A percentile compares a stretch with the other conserved stretches of the same genome.
Conservation (phyloP, 129 eudicot species). For the Pulicaria dysenterica region DNA sequence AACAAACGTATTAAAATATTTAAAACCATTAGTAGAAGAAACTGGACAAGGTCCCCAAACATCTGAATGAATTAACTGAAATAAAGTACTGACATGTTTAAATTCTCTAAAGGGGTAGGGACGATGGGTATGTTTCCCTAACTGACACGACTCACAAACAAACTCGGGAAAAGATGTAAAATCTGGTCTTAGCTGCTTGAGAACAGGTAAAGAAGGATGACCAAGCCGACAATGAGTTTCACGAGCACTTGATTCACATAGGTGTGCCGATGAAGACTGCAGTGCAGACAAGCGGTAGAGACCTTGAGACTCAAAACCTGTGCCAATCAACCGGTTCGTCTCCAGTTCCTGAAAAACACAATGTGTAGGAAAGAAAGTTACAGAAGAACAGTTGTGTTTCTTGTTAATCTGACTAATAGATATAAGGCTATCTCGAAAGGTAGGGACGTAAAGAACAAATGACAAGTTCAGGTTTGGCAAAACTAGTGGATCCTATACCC, state of each 20-base stretch:
- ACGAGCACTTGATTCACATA: background rate
- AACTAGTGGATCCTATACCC: too few species aligned
- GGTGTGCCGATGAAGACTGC: background rate
- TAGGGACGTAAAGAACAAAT: too few species aligned
- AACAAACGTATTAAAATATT: constrained; percentile 6
- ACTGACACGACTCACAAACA: background rate
- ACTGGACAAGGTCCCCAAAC: constrained; percentile 9
- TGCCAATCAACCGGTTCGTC: background rate
- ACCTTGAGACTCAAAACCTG: background rate
- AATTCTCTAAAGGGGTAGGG: background rate
- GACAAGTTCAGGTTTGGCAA: too few species aligned
- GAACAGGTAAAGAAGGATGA: background rate
- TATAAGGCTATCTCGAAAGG: too few species aligned
- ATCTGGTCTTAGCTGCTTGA: background rate
- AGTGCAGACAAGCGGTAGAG: background rate
- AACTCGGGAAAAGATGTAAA: background rate
- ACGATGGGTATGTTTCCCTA: background rate
- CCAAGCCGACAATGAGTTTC: background rate
- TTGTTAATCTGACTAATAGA: too few species aligned
- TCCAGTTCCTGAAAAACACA: background rate
- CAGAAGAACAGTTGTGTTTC: too few species aligned
- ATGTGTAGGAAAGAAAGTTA: too few species aligned
- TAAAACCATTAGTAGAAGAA: background rate
- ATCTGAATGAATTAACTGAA: background rate
- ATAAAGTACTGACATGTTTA: background rate